phyloP scores from a whole-genome alignment of 768 basidiomycete species.

The Tephrocybe sp. region DNA sequence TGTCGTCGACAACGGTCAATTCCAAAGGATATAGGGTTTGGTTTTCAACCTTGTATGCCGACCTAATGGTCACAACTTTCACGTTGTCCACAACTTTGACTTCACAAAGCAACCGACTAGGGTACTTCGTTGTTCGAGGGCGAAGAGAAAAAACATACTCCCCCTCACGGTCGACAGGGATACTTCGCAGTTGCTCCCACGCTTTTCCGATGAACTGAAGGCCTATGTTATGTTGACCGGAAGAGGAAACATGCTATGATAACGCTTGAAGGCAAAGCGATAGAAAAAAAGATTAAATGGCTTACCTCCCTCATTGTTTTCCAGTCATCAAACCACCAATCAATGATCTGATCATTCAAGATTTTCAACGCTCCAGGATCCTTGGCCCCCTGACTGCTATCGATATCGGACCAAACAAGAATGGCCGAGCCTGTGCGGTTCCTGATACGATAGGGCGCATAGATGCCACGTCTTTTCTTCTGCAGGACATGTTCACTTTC shows the following conservation, averaged over 20 bases:
- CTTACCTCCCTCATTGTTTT: conserved; percentile 88
- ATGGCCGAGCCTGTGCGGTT: conserved; percentile 91
- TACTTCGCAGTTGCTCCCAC: conserved; percentile 87
- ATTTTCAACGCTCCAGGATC: conserved; percentile 59
- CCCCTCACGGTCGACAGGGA: conserved; percentile 93
- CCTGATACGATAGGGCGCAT: conserved; percentile 90
- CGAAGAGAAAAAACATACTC: conserved; percentile 88
- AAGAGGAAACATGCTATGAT: conserved; percentile 59
- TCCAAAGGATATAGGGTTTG: conserved; percentile 90
- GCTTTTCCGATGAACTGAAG: conserved; percentile 81
- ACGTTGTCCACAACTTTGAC: conserved; percentile 89
- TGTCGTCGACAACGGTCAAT: conserved; percentile 83
- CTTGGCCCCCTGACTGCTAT: conserved; percentile 47
- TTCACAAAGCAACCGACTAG: conserved; percentile 84
- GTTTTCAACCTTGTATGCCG: conserved; percentile 91
- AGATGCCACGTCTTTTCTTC: conserved; percentile 80
- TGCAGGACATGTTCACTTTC: conserved; percentile 73
- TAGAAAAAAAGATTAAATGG: neutral
- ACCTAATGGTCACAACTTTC: conserved; percentile 92
- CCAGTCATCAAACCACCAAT: conserved; percentile 99
- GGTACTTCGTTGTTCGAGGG: conserved; percentile 69
- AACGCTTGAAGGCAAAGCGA: conserved; percentile 3
- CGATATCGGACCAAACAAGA: conserved; percentile 82
- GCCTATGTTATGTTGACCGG: conserved; percentile 82
- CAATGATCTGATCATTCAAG: conserved; percentile 71